Evolutionary conservation across 1,284 basidiomycete species (phyloP).

Genomic region (Ganoderma meredithae): DNA sequence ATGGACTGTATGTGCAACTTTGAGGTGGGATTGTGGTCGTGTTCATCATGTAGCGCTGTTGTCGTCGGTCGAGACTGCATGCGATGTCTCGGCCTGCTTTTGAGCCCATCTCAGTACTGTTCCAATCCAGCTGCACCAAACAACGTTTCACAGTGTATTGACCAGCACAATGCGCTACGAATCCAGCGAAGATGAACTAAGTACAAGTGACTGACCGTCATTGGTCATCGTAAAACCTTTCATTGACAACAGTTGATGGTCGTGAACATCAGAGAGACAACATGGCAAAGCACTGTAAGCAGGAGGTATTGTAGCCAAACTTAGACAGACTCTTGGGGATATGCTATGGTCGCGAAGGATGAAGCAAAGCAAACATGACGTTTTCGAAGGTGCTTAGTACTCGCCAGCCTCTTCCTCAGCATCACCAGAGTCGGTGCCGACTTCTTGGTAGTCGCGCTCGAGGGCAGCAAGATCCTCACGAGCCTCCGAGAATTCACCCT

Average conservation of each 20-base stretch:
- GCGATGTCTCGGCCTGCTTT: background rate
- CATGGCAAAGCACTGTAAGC: constrained; percentile 22
- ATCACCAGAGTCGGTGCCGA: constrained; percentile 91
- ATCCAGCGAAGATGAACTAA: background rate
- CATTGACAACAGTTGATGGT: constrained; percentile 16
- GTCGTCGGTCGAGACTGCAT: background rate
- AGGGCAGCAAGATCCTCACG: constrained; percentile 97
- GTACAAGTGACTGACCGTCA: background rate
- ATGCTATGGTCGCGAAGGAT: constrained; percentile 28
- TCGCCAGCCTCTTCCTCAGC: constrained; percentile 77
- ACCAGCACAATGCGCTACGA: background rate
- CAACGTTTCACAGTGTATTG: background rate
- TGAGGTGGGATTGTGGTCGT: too few species aligned
- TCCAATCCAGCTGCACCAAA: background rate
- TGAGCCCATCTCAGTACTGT: background rate
- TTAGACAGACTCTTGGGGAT: constrained; percentile 29
- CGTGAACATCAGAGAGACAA: constrained; percentile 8
- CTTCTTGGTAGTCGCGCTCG: constrained; percentile 97
- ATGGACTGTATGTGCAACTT: background rate
- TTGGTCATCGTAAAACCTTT: constrained; percentile 1
- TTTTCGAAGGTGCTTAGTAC: constrained; percentile 56
- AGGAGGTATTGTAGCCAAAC: constrained; percentile 35
- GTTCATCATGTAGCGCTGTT: too few species aligned
- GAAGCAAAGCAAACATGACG: constrained; percentile 23
- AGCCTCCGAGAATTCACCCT: constrained; percentile 96